A percentile compares a stretch with the other conserved stretches of the same genome.
phyloP scores from a whole-genome alignment of 2,329 filamentous ascomycete genomes.

The Fusarium albosuccineum region DNA sequence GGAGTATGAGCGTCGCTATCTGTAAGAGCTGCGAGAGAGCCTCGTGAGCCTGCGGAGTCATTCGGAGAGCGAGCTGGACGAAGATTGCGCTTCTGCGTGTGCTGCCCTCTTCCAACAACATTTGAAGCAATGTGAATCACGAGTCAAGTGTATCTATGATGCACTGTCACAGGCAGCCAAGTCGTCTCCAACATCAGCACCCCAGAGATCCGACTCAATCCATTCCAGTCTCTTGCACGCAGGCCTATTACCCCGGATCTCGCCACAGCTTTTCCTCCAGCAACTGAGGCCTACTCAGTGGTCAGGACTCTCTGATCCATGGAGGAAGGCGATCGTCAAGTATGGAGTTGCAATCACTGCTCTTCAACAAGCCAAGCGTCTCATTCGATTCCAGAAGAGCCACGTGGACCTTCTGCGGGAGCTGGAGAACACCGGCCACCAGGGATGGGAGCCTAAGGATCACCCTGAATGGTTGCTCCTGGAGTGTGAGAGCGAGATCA shows the following conservation, averaged over 20 bases:
- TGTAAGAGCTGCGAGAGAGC: constrained; percentile 26
- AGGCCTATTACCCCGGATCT: constrained; percentile 46
- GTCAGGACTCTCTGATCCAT: constrained; percentile 47
- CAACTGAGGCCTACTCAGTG: constrained; percentile 48
- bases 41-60: constrained; percentile 12
- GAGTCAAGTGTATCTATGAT: background rate
- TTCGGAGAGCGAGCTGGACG: background rate
- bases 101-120: constrained; percentile 2
- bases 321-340: constrained; percentile 52
- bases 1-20: constrained; percentile 25
- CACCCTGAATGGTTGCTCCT: constrained; percentile 73
- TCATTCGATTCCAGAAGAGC: constrained; percentile 48
- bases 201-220: background rate
- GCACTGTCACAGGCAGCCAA: background rate
- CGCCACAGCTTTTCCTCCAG: constrained; percentile 52
- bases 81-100: background rate
- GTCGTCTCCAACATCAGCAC: background rate
- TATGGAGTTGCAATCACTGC: constrained; percentile 58
- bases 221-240: background rate
- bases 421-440: constrained; percentile 64
- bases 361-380: constrained; percentile 58
- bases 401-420: constrained; percentile 56
- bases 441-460: constrained; percentile 65
- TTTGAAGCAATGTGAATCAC: constrained; percentile 4
- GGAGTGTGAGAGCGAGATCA: constrained; percentile 72